Evolutionary conservation across 176 grass and related monocot species (phyloP), one percentile per base, ranked within the genome.

Genomic region (sorghum (Sorghum bicolor)): DNA sequence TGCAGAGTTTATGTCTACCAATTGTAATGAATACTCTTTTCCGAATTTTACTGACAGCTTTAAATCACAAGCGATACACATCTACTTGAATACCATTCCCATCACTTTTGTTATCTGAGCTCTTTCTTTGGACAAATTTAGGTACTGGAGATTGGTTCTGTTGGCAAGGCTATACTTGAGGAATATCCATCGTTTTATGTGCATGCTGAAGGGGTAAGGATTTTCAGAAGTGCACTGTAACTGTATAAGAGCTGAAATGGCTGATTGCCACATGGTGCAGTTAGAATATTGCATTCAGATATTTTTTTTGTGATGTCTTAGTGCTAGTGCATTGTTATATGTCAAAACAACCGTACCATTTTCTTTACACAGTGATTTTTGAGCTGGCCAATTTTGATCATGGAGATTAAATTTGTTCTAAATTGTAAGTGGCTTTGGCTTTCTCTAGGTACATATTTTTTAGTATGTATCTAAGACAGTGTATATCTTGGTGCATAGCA

Each of bases 81-180:
- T 48, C 44, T 65, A 13, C 64, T 30, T 40, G 31, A 77, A 34
- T 22, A 85, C 5, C 66, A 50, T 81, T 85, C 20, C 25, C 29
- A 33, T 53, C 20, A 57, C 55, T 32, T 84, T 45, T 12, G 24
- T 84, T 66, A 43, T 77, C 39, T 65, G 13, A 57, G 34, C n/a
- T 86, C 20, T 26, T 9, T 4, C 15, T 72, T 86, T 74, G 48
- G 7, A 75, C 61, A 74, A 63, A 47, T 80, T 82, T 78, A 98
- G 96, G 88, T 98, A 53, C 24, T 98, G 77, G 96, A 98, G 85
- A 89, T 98, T 15, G 93, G 96, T 70, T 95, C 96, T 31, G 85
- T 98, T 64, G 96, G 96, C 47, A 94, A 98, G 88, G 87, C 85
- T 71, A 53, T 89, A 83, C 83, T 62, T 88, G 78, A 94, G 77